Evolutionary conservation across 257 asterid genomes (phyloP), one percentile per base, ranked within the genome.

Genomic region (Mentha longifolia): DNA sequence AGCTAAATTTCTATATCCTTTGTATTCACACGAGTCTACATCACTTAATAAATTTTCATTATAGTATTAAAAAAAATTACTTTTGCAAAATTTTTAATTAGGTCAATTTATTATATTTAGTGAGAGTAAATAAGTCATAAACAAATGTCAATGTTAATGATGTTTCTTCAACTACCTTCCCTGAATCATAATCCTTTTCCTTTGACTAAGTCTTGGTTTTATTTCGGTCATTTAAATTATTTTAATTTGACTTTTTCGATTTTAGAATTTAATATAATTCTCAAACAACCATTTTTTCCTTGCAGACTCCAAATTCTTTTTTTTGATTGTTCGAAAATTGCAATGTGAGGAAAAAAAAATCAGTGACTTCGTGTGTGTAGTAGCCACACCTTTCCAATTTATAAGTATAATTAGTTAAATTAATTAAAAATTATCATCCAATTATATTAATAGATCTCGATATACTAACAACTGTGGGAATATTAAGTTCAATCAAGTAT

Each of bases 141-240:
- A 14, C 2, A 68, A 35, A 8, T 20, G 65, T 56, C 65, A 56
- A 41, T 9, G 17, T n/a, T 69, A 42, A 56, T 56, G 74, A 57
- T 56, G 74, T 57, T 69, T 42, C 66, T 7, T 42, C 65, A 42
- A 56, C 74, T 41, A 56, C 74, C 59, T 45, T 11, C 72, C n/a
- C 17, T 37, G 46, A 51, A 67, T 51, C 50, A 51, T 51, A 33
- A 35, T 35, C 8, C 39, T 35, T 35, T 5, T 66, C 51, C 22
- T 67, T 35, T 50, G 61, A 51, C 62, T 30, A 33, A 50, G 50
- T 51, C 72, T 67, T 9, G 17, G 3, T 33, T 10, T 42, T 16
- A 33, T 17, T 46, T 66, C 42, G 11, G 9, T 43, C 22, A 42
- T 45, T 8, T 15, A 66, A 30, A 14, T 15, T 47, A 65, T 14